These are phyloP conservation scores for Hexamita inflata DNA, from an alignment of 208 protist species.

Conservation along the genomic window DNA sequence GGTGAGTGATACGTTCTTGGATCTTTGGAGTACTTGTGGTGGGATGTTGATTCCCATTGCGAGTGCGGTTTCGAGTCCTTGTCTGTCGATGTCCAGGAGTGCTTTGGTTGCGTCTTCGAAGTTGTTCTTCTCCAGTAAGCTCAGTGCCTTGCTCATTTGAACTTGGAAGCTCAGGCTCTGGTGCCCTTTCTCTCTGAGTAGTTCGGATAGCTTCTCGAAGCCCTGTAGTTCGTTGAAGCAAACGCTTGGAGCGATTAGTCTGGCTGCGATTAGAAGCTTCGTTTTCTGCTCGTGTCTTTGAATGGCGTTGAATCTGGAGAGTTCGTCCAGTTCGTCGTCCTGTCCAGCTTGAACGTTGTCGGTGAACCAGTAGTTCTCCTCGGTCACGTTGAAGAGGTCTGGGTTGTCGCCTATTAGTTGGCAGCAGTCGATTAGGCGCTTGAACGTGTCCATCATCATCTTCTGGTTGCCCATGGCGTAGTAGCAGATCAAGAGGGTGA, in stretches of 20 bases:
- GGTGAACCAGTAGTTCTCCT: background rate
- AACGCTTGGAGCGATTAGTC: background rate
- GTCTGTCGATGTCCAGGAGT: background rate
- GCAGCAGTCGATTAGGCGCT: slow-evolving; percentile 4
- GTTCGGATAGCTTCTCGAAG: background rate
- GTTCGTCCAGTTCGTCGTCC: slow-evolving; percentile 23
- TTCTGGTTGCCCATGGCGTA: background rate
- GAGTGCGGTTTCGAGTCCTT: slow-evolving; percentile 6
- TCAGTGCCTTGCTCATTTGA: slow-evolving; percentile 10
- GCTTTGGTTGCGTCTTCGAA: slow-evolving; percentile 13
- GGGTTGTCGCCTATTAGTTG: slow-evolving; percentile 17
- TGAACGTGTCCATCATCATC: slow-evolving; percentile 18
- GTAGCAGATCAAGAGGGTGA: slow-evolving; percentile 14
- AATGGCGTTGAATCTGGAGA: background rate
- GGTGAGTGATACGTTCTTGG: background rate
- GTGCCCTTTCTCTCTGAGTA: slow-evolving; percentile 18
- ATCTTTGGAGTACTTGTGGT: background rate
- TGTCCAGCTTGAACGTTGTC: too few species aligned
- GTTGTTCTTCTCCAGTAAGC: slow-evolving; percentile 11
- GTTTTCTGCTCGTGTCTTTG: background rate
- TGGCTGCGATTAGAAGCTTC: background rate
- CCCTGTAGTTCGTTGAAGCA: background rate
- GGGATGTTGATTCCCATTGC: slow-evolving; percentile 20
- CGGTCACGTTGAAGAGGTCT: background rate
- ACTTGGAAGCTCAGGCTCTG: background rate